Evolutionary conservation across 1,284 basidiomycete genomes (phyloP).

Genomic region (Cryptococcus sp.): DNA sequence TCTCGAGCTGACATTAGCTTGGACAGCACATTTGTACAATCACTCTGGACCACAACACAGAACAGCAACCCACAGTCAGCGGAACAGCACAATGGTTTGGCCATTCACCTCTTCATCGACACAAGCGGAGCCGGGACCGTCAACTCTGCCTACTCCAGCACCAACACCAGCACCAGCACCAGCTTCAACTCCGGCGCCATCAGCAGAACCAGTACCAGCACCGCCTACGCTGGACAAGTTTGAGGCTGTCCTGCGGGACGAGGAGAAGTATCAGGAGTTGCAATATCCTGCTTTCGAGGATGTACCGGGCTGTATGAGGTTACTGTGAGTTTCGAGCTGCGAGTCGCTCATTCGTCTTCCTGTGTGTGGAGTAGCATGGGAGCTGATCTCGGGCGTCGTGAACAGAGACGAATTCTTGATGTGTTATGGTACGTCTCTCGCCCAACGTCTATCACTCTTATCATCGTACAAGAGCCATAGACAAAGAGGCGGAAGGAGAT

Average conservation of each 20-base stretch:
- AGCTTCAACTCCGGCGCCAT: neutral
- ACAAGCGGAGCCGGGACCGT: neutral
- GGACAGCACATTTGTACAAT: no score
- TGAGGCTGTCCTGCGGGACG: slow-evolving; percentile 43
- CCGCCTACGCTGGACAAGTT: slow-evolving; percentile 27
- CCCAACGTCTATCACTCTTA: neutral
- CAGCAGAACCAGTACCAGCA: neutral
- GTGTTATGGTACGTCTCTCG: slow-evolving; percentile 64
- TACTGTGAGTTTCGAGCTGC: slow-evolving; percentile 57
- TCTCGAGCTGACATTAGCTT: neutral
- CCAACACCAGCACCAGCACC: neutral
- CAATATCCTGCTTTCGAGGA: slow-evolving; percentile 72
- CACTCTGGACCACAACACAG: no score
- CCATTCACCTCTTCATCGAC: neutral
- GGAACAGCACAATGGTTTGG: neutral
- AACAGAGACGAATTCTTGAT: slow-evolving; percentile 68
- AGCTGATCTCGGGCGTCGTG: neutral
- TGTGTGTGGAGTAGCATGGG: neutral
- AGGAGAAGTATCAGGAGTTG: slow-evolving; percentile 46
- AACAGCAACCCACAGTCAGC: neutral
- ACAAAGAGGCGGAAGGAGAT: no score
- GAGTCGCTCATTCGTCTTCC: neutral
- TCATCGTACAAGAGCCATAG: neutral
- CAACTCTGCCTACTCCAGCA: neutral
- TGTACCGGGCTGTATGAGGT: slow-evolving; percentile 73